Base-by-base conservation (phyloP, 192 early-diverging fungal species). In the Rhizoclosmatium sp. region DNA sequence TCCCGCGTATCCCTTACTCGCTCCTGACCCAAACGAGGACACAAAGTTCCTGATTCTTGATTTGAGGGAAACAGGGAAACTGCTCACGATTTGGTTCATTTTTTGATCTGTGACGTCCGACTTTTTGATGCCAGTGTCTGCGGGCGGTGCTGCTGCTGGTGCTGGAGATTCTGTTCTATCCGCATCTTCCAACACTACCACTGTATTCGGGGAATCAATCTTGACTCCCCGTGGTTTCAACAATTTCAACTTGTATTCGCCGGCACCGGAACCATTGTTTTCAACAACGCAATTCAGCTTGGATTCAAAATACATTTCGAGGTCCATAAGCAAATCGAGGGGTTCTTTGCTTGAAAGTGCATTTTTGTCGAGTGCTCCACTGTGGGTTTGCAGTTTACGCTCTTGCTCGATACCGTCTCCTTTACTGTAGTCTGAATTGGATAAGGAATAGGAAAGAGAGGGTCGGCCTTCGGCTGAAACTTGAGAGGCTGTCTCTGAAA, bases 301-400 rank as follows among this genome's bases (percentile, higher is more conserved):
- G 70, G n/a, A 40, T 58, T 45, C 70, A 72, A 72, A 59, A 12
- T 58, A 21, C 4, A 47, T 21, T 23, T 54, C 58, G 23, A 72
- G 19, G 56, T 72, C 70, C 7, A 39, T 45, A 9, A 72, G 7
- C 23, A 72, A 47, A 14, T 72, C 70, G n/a, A 59, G 31, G 39
- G 70, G 70, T n/a, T 72, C 70, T 51, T 47, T 21, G 16, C 31
- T 59, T 14, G 70, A 72, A 21, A 72, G 54, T n/a, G 70, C 70
- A 21, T 47, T 40, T 16, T 59, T 54, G 44, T 72, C 70, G 14
- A 72, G 7, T 16, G 58, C 16, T 2, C 70, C 70, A 2, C 10
- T 31, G 56, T 31, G 39, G 31, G 58, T 2, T 12, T 51, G 19
- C 2, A 72, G 49, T 58, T 39, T 51, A 2, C 70, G 70, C 40